Base-by-base conservation (phyloP, 352 stramenopile species). In the Globisporangium echinulatum region DNA sequence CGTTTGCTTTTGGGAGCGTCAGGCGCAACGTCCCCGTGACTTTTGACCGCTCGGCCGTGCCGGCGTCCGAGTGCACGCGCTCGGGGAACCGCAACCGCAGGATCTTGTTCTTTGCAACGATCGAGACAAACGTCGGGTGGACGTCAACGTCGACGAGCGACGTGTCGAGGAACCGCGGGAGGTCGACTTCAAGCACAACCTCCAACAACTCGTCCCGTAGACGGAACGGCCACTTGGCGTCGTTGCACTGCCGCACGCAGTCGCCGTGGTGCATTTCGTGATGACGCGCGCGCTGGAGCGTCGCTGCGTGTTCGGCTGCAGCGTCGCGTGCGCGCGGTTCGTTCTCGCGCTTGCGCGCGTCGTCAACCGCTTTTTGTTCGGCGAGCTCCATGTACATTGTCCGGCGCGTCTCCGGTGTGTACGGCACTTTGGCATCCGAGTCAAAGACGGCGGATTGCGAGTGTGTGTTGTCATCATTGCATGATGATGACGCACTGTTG, bases 91-190 rank as follows among this genome's bases (percentile, higher is more conserved):
- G 76, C 15, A 88, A 58, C 1, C 79, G 76, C 8, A 88, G 56
- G 52, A 96, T 59, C 65, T 98, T 98, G 59, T 91, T 94, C 73
- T 97, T 98, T 15, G 96, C 89, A 1, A 98, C 75, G 11, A 98
- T 79, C 17, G 83, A 94, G n/a, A 98, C 87, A 62, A 97, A 97
- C 13, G 75, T 82, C 49, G 94, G 94, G 62, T 98, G 92, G 8
- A 97, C 83, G 55, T 98, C 92, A 7, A 98, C 83, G 68, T 98
- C 90, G n/a, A 98, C 85, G 3, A 98, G 74, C 7, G 85, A 97
- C 19, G 86, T 90, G 63, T 97, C 91, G 33, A 98, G 63, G 68
- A 96, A 91, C 36, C 86, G 85, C 33, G 88, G 90, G 37, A 97
- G 59, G 54, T 83, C 69, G 10, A 98, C 76, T 54, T 92, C 73